Evolutionary conservation across 345 rosid species (phyloP), one percentile per base, ranked within the genome.

Genomic region (Hibiscus trionum): DNA sequence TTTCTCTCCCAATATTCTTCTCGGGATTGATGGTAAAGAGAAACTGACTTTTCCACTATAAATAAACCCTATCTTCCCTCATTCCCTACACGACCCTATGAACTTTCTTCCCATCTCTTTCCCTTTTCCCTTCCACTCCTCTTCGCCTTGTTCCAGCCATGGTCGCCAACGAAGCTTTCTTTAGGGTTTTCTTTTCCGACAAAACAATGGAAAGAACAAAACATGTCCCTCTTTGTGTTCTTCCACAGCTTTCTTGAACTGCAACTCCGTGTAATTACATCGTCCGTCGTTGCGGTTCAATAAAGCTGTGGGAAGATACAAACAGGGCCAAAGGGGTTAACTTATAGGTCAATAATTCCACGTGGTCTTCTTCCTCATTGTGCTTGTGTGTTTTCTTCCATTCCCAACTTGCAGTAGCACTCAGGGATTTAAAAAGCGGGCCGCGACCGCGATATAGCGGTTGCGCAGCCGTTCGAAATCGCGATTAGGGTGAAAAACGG

Each of bases 181-280:
- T 8, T 61, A 64, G 76, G 70, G 50, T 73, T 24, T 57, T 57
- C 52, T 9, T 14, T 15, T 17, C 9, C 21, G 3, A 21, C 11
- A 19, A 3, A 56, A 56, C 0, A 21, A 24, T 46, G 56, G 70
- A 1, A 17, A 1, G 1, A 19, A 19, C 3, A 21, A 61, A 6
- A 61, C 27, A 68, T 91, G 98, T 72, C 78, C 46, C 90, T 93
- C 83, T 88, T 79, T 78, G 89, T 91, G 86, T 88, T 88, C 84
- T 91, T 93, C 98, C 97, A 93, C 98, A 91, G 98, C 98, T 93
- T 93, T 93, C 98, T 93, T 93, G 97, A 93, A 93, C 98, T 88
- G 98, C 97, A 79, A 75, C 79, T 73, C 2, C 56, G 53, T 50
- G 24, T 53, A 53, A 5, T 33, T 29, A 56, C 35, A 60, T 35